These are phyloP conservation scores for Sphaerostilbella broomeana DNA, from an alignment of 2,329 filamentous ascomycete species.

Conservation along the genomic window DNA sequence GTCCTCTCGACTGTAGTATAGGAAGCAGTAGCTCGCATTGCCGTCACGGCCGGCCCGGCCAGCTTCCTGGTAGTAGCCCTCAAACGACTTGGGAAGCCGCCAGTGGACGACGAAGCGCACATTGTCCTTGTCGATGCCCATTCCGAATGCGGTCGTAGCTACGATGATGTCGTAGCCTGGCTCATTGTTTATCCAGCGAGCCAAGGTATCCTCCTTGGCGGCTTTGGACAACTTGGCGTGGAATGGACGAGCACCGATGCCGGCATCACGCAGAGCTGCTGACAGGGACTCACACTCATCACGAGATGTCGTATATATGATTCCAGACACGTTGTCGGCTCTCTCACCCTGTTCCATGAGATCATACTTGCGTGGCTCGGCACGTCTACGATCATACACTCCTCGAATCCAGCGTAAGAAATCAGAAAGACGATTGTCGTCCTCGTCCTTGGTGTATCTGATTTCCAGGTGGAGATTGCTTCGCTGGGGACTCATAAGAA, in stretches of 20 bases:
- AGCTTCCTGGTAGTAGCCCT: slow-evolving; percentile 94
- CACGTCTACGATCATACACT: slow-evolving; percentile 64
- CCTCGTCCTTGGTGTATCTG: slow-evolving; percentile 70
- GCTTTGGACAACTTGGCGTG: slow-evolving; percentile 62
- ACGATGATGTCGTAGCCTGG: slow-evolving; percentile 85
- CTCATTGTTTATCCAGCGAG: slow-evolving; percentile 65
- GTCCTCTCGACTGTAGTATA: slow-evolving; percentile 89
- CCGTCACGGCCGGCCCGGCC: slow-evolving; percentile 86
- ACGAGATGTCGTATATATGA: slow-evolving; percentile 72
- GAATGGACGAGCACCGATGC: slow-evolving; percentile 68
- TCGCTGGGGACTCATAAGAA: slow-evolving; percentile 76
- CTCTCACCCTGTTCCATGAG: slow-evolving; percentile 49
- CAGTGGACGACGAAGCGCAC: slow-evolving; percentile 94
- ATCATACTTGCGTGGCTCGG: slow-evolving; percentile 52
- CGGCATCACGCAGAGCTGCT: slow-evolving; percentile 56
- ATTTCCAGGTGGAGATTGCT: slow-evolving; percentile 89
- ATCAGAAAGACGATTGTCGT: slow-evolving; percentile 64
- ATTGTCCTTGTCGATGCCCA: slow-evolving; percentile 95
- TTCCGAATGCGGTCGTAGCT: slow-evolving; percentile 91
- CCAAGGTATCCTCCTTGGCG: slow-evolving; percentile 63
- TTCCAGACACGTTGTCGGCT: slow-evolving; percentile 61
- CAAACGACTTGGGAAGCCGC: slow-evolving; percentile 88
- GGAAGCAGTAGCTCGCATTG: slow-evolving; percentile 76
- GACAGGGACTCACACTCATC: slow-evolving; percentile 69
- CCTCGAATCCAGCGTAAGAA: slow-evolving; percentile 69